Evolutionary conservation across 202 grass and related monocot genomes (phyloP).

Genomic region (Carex arenaria): DNA sequence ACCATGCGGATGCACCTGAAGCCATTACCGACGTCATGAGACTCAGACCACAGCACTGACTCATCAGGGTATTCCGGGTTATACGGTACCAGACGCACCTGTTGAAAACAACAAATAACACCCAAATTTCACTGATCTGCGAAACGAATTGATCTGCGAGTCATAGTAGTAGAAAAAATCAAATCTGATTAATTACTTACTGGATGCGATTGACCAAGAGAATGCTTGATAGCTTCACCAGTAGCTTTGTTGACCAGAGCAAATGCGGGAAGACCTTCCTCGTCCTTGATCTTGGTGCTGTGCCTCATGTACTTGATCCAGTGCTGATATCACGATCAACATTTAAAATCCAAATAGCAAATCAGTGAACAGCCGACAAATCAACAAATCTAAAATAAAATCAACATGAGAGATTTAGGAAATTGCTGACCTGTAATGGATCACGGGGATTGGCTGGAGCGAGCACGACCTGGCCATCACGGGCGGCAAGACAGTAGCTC

Average conservation of each 20-base stretch:
- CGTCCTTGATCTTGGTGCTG: slow-evolving; percentile 64
- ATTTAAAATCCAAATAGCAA: not conserved
- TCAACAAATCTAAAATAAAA: not conserved
- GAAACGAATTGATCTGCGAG: not conserved
- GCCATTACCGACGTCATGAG: slow-evolving; percentile 55
- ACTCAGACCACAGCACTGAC: slow-evolving; percentile 82
- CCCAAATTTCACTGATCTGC: not conserved
- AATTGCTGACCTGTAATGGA: slow-evolving; percentile 38
- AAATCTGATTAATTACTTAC: slow-evolving; percentile 22
- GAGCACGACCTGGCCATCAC: slow-evolving; percentile 71
- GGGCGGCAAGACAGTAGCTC: slow-evolving; percentile 59
- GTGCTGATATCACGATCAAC: slow-evolving; percentile 31
- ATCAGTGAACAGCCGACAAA: not conserved
- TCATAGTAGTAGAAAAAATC: not conserved
- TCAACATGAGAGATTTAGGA: not conserved
- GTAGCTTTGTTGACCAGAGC: slow-evolving; percentile 71
- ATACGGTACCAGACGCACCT: slow-evolving; percentile 76
- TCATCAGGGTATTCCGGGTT: slow-evolving; percentile 70
- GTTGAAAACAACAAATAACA: not conserved
- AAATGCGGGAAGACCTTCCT: slow-evolving; percentile 58
- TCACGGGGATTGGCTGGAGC: slow-evolving; percentile 64
- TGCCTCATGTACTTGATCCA: slow-evolving; percentile 89
- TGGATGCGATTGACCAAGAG: slow-evolving; percentile 73
- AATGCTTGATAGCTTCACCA: slow-evolving; percentile 82
- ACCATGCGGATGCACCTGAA: slow-evolving; percentile 94